Percentiles rank a stretch among this genome's conserved stretches.
Conservation (phyloP, 805 yeast species). For the Scheffersomyces lignosus region DNA sequence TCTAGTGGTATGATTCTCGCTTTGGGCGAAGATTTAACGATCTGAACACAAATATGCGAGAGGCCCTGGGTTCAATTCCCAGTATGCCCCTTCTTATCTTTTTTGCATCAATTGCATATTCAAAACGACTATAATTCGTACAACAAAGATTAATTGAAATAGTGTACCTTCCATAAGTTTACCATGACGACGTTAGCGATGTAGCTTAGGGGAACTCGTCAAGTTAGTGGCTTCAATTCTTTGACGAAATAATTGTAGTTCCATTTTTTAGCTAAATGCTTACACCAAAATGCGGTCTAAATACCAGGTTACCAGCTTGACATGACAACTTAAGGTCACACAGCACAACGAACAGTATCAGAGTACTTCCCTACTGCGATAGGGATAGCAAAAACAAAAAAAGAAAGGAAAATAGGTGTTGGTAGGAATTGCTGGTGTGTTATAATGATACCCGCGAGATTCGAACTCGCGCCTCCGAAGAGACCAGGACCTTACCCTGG, state of each 20-base stretch:
- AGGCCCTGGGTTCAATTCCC: conserved; percentile 38
- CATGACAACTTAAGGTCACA: background rate
- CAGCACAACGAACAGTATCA: no score
- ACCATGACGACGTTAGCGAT: no score
- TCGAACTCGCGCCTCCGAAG: conserved; percentile 23
- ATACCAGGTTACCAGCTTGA: no score
- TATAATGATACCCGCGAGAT: conserved; percentile 21
- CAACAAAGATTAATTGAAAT: background rate
- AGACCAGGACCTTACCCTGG: conserved; percentile 24
- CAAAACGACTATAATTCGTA: no score
- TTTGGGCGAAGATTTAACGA: conserved; percentile 12
- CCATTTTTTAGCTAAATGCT: no score
- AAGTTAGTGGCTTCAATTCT: no score
- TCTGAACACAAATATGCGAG: conserved; percentile 20
- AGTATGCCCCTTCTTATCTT: conserved; percentile 23
- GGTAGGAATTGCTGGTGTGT: conserved; percentile 16
- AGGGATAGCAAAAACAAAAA: conserved; percentile 1
- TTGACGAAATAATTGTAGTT: no score
- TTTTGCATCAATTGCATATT: background rate
- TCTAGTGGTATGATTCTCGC: conserved; percentile 28
- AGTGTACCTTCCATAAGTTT: no score
- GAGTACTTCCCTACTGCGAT: background rate
- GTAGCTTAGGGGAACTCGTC: no score
- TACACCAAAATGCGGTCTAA: no score
- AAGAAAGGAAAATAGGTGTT: conserved; percentile 12